phyloP scores from a whole-genome alignment of 2,329 filamentous ascomycete species.

The Fusarium mexicanum region DNA sequence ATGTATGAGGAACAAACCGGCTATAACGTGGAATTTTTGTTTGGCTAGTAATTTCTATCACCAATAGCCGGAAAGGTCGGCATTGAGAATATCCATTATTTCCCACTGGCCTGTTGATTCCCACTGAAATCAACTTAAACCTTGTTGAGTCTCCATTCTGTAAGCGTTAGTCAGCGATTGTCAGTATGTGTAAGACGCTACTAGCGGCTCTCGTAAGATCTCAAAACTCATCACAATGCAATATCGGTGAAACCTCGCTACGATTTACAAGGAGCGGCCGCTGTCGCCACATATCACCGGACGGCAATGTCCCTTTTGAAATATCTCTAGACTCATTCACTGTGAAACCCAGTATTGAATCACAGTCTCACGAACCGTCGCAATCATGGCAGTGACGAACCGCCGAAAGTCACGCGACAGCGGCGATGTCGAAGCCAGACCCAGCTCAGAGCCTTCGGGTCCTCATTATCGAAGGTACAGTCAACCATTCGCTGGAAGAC shows the following conservation, averaged over 20 bases:
- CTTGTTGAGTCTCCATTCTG: neutral
- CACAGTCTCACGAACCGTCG: no score
- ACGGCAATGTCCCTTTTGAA: accelerated
- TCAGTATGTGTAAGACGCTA: conserved; percentile 25
- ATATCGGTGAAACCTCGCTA: neutral
- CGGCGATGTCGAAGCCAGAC: conserved; percentile 8
- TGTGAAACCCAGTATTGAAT: accelerated
- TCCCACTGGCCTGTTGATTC: no score
- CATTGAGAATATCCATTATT: neutral
- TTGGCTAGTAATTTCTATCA: neutral
- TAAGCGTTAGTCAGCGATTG: conserved; percentile 23
- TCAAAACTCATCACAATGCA: neutral
- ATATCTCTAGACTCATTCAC: accelerated
- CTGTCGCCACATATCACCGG: neutral
- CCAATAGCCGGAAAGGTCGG: neutral
- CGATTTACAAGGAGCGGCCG: neutral
- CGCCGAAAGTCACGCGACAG: neutral
- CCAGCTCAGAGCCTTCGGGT: neutral
- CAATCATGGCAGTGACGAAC: neutral
- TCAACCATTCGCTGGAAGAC: conserved; percentile 31
- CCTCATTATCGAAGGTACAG: conserved; percentile 21
- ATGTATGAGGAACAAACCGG: no score
- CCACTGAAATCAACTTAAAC: neutral
- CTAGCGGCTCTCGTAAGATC: conserved; percentile 10
- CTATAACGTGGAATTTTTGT: neutral